Evolutionary conservation across 2,329 filamentous ascomycete species (phyloP), one percentile per base, ranked within the genome.

Genomic region (Xylaria arbuscula): DNA sequence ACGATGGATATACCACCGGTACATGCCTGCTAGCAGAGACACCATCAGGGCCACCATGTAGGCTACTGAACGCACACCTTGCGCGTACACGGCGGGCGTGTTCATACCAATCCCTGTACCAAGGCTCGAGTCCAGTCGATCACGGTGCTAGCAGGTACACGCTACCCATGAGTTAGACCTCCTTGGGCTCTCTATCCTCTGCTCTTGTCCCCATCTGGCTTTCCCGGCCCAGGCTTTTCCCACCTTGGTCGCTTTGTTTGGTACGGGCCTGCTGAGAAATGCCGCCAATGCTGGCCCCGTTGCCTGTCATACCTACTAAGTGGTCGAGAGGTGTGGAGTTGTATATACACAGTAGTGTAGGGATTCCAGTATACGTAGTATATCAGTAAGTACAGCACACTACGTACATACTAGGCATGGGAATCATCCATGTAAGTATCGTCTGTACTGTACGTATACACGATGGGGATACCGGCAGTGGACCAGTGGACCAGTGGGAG

Each of bases 121-220:
- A 63, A 59, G 48, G 17, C 60, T 48, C 55, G 32, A 60, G 55
- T 40, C 17, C n/a, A n/a, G 36, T 28, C 42, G 22, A 42, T 38
- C 19, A 34, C 15, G 15, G 55, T n/a, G 34, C 50, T 34, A 3
- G 19, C 13, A 67, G 22, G 47, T 24, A 60, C 55, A 68, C 55
- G 51, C 62, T 65, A 68, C 56, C 62, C 66, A 54, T 65, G 47
- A 42, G 57, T 58, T 24, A 65, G 47, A 65, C 57, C 48, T 58
- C 45, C 57, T 32, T 48, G 56, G 65, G 45, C 45, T 61, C 24
- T 51, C 51, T 58, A 32, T 53, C 62, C 42, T 61, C 56, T 65
- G 51, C 51, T 51, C 62, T 28, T 53, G 48, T 68, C 66, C 66
- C n/a, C 51, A 58, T 65, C 58, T 22, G 66, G 66, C 15, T 62